These are phyloP conservation scores for Dryas alaskensis DNA, from an alignment of 306 rosid species.

Conservation along the genomic window DNA sequence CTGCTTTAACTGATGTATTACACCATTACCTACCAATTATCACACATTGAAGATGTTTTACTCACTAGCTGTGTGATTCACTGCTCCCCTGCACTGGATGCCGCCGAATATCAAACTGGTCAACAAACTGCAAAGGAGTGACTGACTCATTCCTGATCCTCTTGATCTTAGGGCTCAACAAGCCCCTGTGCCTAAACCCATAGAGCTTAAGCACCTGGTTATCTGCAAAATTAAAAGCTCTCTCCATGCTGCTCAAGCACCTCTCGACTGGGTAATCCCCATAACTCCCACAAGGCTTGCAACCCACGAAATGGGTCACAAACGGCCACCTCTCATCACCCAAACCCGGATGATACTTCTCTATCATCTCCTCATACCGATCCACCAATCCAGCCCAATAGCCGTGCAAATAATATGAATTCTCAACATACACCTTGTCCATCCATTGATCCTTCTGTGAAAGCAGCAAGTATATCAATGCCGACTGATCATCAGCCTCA, in stretches of 20 bases:
- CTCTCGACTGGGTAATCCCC: slow-evolving; percentile 96
- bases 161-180: slow-evolving; percentile 90
- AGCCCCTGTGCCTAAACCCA: slow-evolving; percentile 86
- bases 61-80: slow-evolving; percentile 52
- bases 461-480: slow-evolving; percentile 80
- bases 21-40: slow-evolving; percentile 40
- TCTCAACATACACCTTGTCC: slow-evolving; percentile 88
- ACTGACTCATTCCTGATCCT: slow-evolving; percentile 86
- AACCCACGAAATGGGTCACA: slow-evolving; percentile 96
- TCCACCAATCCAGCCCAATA: slow-evolving; percentile 99
- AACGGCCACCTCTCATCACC: slow-evolving; percentile 99
- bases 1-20: slow-evolving; percentile 32
- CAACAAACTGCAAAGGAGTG: slow-evolving; percentile 70
- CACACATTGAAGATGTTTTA: slow-evolving; percentile 30
- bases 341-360: slow-evolving; percentile 92
- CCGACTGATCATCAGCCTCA: slow-evolving; percentile 97
- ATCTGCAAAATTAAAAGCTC: slow-evolving; percentile 96
- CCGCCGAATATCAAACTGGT: slow-evolving; percentile 76
- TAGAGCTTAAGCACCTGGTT: slow-evolving; percentile 88
- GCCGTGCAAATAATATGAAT: slow-evolving; percentile 89
- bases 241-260: slow-evolving; percentile 94
- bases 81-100: slow-evolving; percentile 32
- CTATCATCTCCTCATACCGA: slow-evolving; percentile 92
- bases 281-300: slow-evolving; percentile 99
- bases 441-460: slow-evolving; percentile 88